Conservation (phyloP, 1,139 yeast genomes). For the Meyerozyma athensensis region DNA sequence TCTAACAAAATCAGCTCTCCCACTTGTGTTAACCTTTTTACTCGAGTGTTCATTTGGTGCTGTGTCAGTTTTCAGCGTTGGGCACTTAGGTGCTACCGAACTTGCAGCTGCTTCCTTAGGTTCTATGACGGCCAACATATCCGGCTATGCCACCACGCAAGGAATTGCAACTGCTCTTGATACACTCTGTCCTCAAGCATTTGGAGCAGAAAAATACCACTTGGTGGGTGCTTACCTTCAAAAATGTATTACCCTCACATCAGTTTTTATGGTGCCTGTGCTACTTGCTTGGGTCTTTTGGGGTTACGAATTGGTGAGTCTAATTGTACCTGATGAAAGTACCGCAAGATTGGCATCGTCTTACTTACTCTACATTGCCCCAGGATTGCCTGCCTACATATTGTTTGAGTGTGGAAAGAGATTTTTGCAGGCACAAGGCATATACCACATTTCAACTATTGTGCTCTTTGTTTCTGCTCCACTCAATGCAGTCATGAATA, state of each 20-base stretch:
- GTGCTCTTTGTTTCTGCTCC: conserved; percentile 52
- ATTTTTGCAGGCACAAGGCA: conserved; percentile 51
- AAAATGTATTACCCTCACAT: conserved; percentile 50
- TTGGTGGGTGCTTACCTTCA: conserved; percentile 52
- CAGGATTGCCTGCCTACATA: conserved; percentile 55
- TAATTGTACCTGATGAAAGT: conserved; percentile 40
- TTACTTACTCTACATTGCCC: conserved; percentile 45
- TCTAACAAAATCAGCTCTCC: conserved; percentile 42
- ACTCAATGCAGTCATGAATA: conserved; percentile 47
- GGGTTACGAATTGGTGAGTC: conserved; percentile 34
- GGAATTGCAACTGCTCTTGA: conserved; percentile 58
- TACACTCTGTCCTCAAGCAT: conserved; percentile 57
- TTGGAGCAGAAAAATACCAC: conserved; percentile 50
- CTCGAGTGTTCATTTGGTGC: conserved; percentile 54
- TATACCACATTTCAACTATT: conserved; percentile 49
- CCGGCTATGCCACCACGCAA: conserved; percentile 55
- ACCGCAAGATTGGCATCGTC: conserved; percentile 50
- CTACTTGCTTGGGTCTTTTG: conserved; percentile 46
- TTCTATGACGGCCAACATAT: conserved; percentile 58
- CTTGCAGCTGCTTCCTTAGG: conserved; percentile 60
- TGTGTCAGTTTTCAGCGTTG: conserved; percentile 55
- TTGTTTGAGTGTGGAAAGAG: conserved; percentile 52
- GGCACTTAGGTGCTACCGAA: conserved; percentile 55
- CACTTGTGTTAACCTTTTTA: conserved; percentile 49
- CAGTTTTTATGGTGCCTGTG: conserved; percentile 46